Evolutionary conservation across 2,329 filamentous ascomycete genomes (phyloP).

Genomic region (Apiospora pterosperma): DNA sequence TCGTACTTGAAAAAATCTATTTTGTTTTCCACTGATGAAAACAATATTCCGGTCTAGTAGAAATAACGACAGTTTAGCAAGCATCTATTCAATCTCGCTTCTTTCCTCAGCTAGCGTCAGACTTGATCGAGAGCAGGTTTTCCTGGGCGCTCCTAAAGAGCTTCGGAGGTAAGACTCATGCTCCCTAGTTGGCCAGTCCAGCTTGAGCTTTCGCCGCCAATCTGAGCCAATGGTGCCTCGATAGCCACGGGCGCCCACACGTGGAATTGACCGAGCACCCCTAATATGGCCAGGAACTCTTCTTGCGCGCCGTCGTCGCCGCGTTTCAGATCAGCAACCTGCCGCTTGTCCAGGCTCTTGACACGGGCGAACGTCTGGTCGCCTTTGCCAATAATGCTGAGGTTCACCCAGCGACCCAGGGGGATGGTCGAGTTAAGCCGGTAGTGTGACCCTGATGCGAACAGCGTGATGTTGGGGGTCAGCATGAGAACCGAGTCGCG

Average conservation of each 20-base stretch:
- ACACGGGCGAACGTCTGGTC: constrained; percentile 29
- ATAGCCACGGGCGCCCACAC: constrained; percentile 41
- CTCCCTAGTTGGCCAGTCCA: constrained; percentile 30
- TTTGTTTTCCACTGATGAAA: too few relatives aligned
- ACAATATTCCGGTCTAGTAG: too few relatives aligned
- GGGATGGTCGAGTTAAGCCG: constrained; percentile 31
- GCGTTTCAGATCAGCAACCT: constrained; percentile 7
- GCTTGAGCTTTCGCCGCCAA: constrained; percentile 30
- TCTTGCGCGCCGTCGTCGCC: constrained; percentile 21
- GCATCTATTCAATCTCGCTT: too few relatives aligned
- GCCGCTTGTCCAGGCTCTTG: constrained; percentile 5
- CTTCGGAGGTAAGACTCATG: constrained; percentile 25
- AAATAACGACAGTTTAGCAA: too few relatives aligned
- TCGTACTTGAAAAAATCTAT: too few relatives aligned
- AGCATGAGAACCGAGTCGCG: constrained; percentile 39
- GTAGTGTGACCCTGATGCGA: constrained; percentile 32
- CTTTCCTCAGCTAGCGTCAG: too few relatives aligned
- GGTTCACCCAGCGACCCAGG: constrained; percentile 22
- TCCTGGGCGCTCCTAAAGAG: too few relatives aligned
- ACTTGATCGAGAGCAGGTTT: too few relatives aligned
- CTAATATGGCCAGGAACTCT: constrained; percentile 40
- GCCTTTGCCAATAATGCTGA: constrained; percentile 27
- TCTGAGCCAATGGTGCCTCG: constrained; percentile 38
- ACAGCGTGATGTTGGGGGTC: constrained; percentile 33
- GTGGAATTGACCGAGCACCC: constrained; percentile 36